These are phyloP conservation scores for Ogataea nitratoaversa DNA, from an alignment of 805 yeast species.

Conservation along the genomic window DNA sequence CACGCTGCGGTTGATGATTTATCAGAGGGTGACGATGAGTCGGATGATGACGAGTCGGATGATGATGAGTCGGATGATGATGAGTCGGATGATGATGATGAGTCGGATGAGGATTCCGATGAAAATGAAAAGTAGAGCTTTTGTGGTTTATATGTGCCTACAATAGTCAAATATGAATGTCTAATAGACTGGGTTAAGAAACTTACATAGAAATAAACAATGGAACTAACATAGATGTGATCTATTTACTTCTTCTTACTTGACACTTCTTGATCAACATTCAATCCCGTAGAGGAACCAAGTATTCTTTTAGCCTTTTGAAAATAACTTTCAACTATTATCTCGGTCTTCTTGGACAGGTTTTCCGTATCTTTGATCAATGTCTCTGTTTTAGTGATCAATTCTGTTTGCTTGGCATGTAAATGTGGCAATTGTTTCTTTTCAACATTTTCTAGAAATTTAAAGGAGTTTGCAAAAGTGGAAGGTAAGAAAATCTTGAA, in stretches of 20 bases:
- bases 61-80: constrained; percentile 24
- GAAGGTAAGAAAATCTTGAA: constrained; percentile 69
- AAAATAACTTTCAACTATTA: constrained; percentile 29
- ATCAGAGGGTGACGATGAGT: constrained; percentile 24
- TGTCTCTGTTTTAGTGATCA: constrained; percentile 42
- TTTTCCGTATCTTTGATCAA: constrained; percentile 42
- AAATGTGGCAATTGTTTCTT: constrained; percentile 55
- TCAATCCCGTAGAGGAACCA: constrained; percentile 62
- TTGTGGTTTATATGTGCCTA: too few species aligned
- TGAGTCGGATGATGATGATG: constrained; percentile 20
- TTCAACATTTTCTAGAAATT: constrained; percentile 59
- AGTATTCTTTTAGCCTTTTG: constrained; percentile 38
- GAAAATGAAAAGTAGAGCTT: constrained; percentile 8
- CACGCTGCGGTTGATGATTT: constrained; percentile 34
- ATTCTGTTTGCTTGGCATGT: constrained; percentile 55
- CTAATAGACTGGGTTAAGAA: too few species aligned
- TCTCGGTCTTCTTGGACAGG: constrained; percentile 36
- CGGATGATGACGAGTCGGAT: constrained; percentile 25
- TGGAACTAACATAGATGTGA: not conserved
- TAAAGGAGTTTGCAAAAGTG: constrained; percentile 60
- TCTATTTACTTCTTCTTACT: constrained; percentile 34
- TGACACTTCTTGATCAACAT: constrained; percentile 58
- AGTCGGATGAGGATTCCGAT: constrained; percentile 5
- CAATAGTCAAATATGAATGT: too few species aligned
- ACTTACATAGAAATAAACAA: constrained; percentile 1